Base-by-base conservation (phyloP, 2,329 filamentous ascomycete species). In the Periconia sp. region DNA sequence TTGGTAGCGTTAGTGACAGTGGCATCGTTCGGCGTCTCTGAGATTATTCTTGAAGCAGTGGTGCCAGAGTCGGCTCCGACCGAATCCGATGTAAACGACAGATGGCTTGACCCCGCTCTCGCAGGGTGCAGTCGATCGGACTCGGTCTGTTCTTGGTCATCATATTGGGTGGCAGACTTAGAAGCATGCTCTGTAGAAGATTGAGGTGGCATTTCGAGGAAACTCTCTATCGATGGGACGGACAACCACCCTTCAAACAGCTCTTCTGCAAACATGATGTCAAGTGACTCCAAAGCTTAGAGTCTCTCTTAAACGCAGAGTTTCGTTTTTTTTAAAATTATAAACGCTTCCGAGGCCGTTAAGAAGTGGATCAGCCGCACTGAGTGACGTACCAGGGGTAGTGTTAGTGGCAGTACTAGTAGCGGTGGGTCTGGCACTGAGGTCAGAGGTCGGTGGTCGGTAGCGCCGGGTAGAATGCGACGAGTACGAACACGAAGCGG, bases 401-500 rank as follows among this genome's bases (percentile, higher is more conserved):
- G n/a, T n/a, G n/a, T n/a, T n/a, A n/a, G n/a, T n/a, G n/a, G n/a
- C n/a, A n/a, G n/a, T n/a, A n/a, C n/a, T n/a, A n/a, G n/a, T n/a
- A 7, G n/a, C 10, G 28, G 28, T 15, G 8, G 28, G 6, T 10
- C 9, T 30, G n/a, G n/a, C n/a, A n/a, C 23, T 8, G 23, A 25
- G 23, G 7, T 25, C 23, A 12, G 23, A 25, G 23, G 23, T 25
- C 8, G 7, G 23, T 8, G 23, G 23, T 19, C 30, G 30, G 28
- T 7, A 33, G 11, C 13, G 17, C 17, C 30, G 13, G 9, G 6
- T 19, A 9, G 30, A 9, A 33, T 33, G 30, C 30, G 30, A 33
- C 13, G 30, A 33, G 30, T 33, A 33, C 30, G 30, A 33, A 19
- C n/a, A 33, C 30, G 30, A 33, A n/a, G 13, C 17, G 10, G n/a